phyloP scores from a whole-genome alignment of 2,329 filamentous ascomycete species.

The Metarhizium humberi region DNA sequence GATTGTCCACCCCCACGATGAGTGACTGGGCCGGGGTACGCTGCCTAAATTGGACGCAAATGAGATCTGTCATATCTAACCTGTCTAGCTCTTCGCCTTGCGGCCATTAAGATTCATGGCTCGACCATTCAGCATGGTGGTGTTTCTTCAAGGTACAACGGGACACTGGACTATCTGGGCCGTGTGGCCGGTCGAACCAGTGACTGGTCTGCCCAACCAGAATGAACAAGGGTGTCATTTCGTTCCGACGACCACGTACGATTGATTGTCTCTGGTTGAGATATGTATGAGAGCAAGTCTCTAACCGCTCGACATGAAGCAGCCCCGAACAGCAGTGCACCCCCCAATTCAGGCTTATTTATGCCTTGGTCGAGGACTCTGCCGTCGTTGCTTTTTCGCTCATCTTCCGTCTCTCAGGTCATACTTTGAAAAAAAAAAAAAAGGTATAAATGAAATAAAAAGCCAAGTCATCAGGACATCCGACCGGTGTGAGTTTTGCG shows the following conservation, averaged over 20 bases:
- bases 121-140: slow-evolving; percentile 6
- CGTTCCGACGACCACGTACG: not conserved
- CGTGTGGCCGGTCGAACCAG: too few species aligned
- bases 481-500: not conserved
- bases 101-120: slow-evolving; percentile 6
- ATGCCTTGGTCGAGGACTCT: not conserved
- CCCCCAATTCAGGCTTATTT: not conserved
- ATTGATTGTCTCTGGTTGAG: not conserved
- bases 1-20: slow-evolving; percentile 14
- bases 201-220: not conserved
- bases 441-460: not conserved
- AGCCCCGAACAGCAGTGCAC: not conserved
- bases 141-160: not conserved
- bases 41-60: slow-evolving; percentile 12
- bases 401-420: not conserved
- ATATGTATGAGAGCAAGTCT: not conserved
- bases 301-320: not conserved
- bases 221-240: not conserved
- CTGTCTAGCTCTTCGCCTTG: slow-evolving; percentile 6
- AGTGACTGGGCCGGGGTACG: slow-evolving; percentile 8
- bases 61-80: slow-evolving; percentile 18
- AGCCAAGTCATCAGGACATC: not conserved
- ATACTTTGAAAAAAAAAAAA: not conserved
- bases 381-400: not conserved
- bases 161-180: not conserved